Percentiles rank a stretch among this genome's conserved stretches.
Conservation (phyloP, 371 early-diverging fungal genomes). For the Mortierella sp. region DNA sequence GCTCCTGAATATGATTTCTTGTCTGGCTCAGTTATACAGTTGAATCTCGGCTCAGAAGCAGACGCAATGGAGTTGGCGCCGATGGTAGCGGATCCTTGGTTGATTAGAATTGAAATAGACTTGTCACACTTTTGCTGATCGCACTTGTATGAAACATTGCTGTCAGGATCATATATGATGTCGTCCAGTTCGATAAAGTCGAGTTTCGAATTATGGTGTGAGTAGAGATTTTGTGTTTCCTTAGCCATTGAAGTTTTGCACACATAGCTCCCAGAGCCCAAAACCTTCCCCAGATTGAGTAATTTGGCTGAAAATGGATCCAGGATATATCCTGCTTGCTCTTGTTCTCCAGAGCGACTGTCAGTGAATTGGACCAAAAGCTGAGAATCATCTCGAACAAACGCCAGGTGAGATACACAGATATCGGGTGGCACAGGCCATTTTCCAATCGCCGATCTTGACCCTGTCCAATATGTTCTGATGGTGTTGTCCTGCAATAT, state of each 20-base stretch:
- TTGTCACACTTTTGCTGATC: too few species aligned
- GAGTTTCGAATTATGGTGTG: constrained; percentile 19
- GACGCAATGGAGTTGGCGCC: too few species aligned
- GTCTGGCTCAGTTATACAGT: too few species aligned
- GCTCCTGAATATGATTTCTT: too few species aligned
- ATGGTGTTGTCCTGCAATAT: constrained; percentile 17
- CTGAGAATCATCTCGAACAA: constrained; percentile 21
- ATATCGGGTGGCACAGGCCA: constrained; percentile 7
- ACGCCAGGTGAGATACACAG: constrained; percentile 9
- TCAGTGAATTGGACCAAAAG: constrained; percentile 20
- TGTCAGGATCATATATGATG: constrained; percentile 8
- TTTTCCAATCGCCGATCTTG: constrained; percentile 19
- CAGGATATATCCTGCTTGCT: constrained; percentile 22
- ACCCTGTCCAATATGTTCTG: constrained; percentile 26
- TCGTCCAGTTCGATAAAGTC: constrained; percentile 14
- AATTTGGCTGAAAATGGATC: neutral
- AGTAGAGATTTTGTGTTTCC: constrained; percentile 13
- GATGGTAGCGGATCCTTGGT: too few species aligned
- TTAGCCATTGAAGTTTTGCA: neutral
- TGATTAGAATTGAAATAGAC: too few species aligned
- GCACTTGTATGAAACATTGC: too few species aligned
- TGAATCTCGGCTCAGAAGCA: too few species aligned
- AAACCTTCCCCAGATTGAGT: constrained; percentile 11
- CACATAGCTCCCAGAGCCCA: constrained; percentile 12
- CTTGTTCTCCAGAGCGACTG: neutral